A percentile compares a stretch with the other conserved stretches of the same genome.
Conservation (phyloP, 257 asterid genomes). For the Lantana camara region DNA sequence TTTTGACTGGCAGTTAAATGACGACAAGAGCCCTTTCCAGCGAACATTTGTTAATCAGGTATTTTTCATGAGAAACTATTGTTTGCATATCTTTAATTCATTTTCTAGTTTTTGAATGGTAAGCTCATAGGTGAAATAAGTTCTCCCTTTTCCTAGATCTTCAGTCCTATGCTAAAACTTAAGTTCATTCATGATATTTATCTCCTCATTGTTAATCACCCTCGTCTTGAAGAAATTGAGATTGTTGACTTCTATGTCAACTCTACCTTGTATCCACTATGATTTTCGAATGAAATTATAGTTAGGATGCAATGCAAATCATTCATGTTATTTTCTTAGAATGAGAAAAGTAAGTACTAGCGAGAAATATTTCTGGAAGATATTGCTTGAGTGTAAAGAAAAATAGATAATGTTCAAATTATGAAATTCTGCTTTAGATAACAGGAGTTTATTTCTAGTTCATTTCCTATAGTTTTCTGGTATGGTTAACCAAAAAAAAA, state of each 20-base stretch:
- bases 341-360: background rate
- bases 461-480: conserved; percentile 8
- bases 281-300: background rate
- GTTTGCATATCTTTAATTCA: conserved; percentile 1
- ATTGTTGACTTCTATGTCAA: conserved; percentile 9
- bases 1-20: conserved; percentile 69
- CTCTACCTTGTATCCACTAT: background rate
- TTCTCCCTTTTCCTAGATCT: conserved; percentile 13
- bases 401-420: background rate
- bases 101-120: conserved; percentile 12
- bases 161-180: background rate
- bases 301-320: conserved; percentile 8
- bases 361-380: background rate
- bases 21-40: conserved; percentile 90
- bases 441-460: background rate
- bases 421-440: conserved; percentile 12
- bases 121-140: conserved; percentile 4
- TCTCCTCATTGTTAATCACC: conserved; percentile 7
- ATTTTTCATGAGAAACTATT: conserved; percentile 25
- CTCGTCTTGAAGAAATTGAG: conserved; percentile 3
- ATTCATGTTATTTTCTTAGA: background rate
- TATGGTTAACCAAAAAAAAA: too few species aligned
- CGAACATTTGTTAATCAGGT: conserved; percentile 96
- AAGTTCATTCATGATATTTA: conserved; percentile 1
- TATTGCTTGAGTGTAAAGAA: background rate